Evolutionary conservation across 176 grass and related monocot genomes (phyloP).

Genomic region (Bothriochloa decipiens): DNA sequence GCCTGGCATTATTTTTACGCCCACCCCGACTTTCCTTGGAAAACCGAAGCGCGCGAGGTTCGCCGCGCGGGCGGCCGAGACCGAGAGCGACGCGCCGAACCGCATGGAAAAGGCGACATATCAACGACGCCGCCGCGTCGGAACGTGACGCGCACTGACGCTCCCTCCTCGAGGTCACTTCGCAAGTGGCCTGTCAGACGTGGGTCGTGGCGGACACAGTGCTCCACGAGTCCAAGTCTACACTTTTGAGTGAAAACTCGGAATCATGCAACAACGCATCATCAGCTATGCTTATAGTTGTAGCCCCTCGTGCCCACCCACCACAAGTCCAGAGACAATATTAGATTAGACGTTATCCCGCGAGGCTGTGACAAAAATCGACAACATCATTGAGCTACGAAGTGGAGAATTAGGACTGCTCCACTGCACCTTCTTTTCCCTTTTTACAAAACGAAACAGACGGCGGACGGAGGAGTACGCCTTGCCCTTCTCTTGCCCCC

Average conservation of each 20-base stretch:
- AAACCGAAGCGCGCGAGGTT: background rate
- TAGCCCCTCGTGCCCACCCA: no score
- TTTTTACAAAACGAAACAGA: background rate
- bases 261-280: background rate
- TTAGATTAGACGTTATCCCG: no score
- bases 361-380: no score
- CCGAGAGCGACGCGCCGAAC: background rate
- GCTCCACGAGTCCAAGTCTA: accelerated
- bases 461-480: background rate
- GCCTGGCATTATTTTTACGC: background rate
- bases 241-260: no score
- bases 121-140: background rate
- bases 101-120: background rate
- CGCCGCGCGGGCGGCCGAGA: background rate
- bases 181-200: background rate
- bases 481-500: background rate
- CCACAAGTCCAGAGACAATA: no score
- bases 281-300: no score
- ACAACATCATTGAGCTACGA: background rate
- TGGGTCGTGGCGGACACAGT: background rate
- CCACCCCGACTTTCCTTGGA: background rate
- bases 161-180: background rate
- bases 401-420: background rate
- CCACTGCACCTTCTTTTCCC: background rate
- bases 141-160: background rate